phyloP scores from a whole-genome alignment of 2,329 filamentous ascomycete species.

The Aureobasidium namibiae region DNA sequence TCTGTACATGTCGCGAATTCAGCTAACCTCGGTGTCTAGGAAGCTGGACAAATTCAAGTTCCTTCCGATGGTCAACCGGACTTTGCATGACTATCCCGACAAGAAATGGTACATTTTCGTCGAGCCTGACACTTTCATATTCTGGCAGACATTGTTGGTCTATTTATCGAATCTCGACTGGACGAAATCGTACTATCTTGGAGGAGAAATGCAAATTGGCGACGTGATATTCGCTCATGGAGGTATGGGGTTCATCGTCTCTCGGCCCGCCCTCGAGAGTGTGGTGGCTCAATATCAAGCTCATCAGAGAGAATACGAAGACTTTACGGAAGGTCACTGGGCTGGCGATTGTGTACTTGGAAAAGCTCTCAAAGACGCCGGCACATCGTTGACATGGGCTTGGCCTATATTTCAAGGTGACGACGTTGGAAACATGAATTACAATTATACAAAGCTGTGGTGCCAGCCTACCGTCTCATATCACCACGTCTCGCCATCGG shows the following conservation, averaged over 20 bases:
- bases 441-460: constrained; percentile 15
- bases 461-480: constrained; percentile 23
- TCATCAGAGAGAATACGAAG: constrained; percentile 27
- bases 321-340: constrained; percentile 22
- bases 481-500: constrained; percentile 19
- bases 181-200: constrained; percentile 34
- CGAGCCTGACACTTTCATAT: constrained; percentile 49
- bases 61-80: constrained; percentile 39
- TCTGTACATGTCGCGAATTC: not conserved
- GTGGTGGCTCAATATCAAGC: constrained; percentile 30
- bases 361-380: constrained; percentile 20
- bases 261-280: constrained; percentile 30
- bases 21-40: not conserved
- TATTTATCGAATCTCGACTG: constrained; percentile 32
- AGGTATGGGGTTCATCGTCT: constrained; percentile 36
- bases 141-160: constrained; percentile 40
- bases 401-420: constrained; percentile 23
- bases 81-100: constrained; percentile 28
- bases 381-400: constrained; percentile 17
- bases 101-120: constrained; percentile 53
- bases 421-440: constrained; percentile 22
- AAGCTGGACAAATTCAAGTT: constrained; percentile 45
- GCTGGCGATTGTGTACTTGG: constrained; percentile 24
- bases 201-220: constrained; percentile 30
- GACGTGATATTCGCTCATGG: constrained; percentile 33